Conservation (phyloP, 345 rosid genomes). For the Eutrema yunnanense region DNA sequence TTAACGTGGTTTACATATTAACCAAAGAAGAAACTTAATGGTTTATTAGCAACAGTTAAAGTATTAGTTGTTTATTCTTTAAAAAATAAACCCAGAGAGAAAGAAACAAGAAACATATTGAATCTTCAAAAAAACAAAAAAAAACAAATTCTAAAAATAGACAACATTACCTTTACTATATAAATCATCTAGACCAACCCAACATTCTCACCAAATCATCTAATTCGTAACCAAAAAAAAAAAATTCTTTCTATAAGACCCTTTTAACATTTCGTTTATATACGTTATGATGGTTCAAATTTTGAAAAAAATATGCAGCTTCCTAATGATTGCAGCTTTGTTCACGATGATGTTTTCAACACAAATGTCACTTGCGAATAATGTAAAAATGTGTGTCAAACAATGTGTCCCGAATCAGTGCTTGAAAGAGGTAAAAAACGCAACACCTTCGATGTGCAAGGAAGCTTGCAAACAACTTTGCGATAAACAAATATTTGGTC, state of each 20-base stretch:
- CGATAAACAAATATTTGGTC: not conserved
- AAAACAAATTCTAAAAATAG: not conserved
- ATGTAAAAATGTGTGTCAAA: not conserved
- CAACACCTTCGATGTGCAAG: not conserved
- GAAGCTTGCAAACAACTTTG: conserved; percentile 7
- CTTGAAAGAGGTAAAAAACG: not conserved
- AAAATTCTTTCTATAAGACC: not conserved
- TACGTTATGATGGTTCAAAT: not conserved
- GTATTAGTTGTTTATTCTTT: too few species aligned
- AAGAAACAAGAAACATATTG: not conserved
- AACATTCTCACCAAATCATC: not conserved
- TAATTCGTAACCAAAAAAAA: not conserved
- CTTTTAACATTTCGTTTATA: not conserved
- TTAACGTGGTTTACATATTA: too few species aligned
- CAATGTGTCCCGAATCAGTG: not conserved
- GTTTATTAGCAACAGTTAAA: too few species aligned
- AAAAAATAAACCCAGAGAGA: too few species aligned
- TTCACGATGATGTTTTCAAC: not conserved
- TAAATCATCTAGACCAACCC: not conserved
- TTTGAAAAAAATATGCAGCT: not conserved
- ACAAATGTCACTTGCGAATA: not conserved
- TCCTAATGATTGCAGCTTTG: not conserved
- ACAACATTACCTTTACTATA: not conserved
- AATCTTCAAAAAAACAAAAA: not conserved
- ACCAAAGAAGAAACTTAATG: too few species aligned